These are phyloP conservation scores for Diaporthe ampelina DNA, from an alignment of 2,329 filamentous ascomycete genomes.

Conservation along the genomic window DNA sequence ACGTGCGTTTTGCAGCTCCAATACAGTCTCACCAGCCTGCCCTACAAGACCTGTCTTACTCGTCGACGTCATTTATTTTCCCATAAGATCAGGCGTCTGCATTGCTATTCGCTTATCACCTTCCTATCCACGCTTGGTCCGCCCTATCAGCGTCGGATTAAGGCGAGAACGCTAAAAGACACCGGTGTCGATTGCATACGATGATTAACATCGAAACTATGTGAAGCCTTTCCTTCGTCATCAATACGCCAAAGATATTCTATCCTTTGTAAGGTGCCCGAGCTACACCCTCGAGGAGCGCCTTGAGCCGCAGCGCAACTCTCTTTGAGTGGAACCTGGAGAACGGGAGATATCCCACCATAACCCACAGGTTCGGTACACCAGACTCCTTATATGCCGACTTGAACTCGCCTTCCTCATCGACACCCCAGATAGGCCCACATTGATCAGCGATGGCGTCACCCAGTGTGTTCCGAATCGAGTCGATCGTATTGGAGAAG, in stretches of 20 bases:
- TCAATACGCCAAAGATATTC: background rate
- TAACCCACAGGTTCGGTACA: constrained; percentile 75
- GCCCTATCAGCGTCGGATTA: too few relatives aligned
- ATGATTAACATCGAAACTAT: too few relatives aligned
- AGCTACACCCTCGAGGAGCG: constrained; percentile 48
- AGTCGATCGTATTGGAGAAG: background rate
- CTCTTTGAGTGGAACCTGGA: constrained; percentile 72
- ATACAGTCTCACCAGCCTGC: too few relatives aligned
- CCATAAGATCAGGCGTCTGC: too few relatives aligned
- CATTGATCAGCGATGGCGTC: constrained; percentile 71
- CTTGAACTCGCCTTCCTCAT: constrained; percentile 68
- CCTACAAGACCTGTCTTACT: too few relatives aligned
- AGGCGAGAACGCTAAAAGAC: too few relatives aligned
- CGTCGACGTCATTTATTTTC: too few relatives aligned
- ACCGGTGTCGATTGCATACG: too few relatives aligned
- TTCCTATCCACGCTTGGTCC: too few relatives aligned
- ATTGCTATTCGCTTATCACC: too few relatives aligned
- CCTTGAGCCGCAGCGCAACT: constrained; percentile 67
- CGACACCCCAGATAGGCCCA: constrained; percentile 73
- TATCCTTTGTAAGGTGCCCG: constrained; percentile 13
- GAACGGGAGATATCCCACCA: constrained; percentile 74
- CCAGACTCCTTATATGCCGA: constrained; percentile 71
- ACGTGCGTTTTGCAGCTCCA: too few relatives aligned
- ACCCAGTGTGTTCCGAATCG: constrained; percentile 58
- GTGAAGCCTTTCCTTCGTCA: background rate